Percentiles rank a stretch among this genome's conserved stretches.
Evolutionary conservation across 2,329 filamentous ascomycete genomes (phyloP).

Genomic region (Lachnellula hyalina): DNA sequence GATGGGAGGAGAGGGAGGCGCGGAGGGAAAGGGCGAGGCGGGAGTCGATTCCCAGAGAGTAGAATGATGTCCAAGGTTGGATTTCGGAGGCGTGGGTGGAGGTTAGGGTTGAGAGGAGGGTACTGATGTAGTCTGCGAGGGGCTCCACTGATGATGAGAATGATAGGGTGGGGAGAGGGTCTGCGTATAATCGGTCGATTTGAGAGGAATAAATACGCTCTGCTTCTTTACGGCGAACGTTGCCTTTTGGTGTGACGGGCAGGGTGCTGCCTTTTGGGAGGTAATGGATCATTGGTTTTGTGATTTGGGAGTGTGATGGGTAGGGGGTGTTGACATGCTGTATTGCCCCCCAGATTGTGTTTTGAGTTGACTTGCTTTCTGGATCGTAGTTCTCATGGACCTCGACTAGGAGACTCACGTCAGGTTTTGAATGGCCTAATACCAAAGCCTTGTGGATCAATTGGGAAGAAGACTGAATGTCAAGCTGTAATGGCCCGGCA

Average conservation of each 20-base stretch:
- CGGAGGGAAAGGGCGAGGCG: constrained; percentile 25
- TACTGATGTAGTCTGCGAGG: constrained; percentile 20
- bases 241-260: constrained; percentile 31
- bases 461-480: constrained; percentile 24
- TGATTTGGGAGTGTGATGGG: constrained; percentile 23
- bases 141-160: constrained; percentile 1
- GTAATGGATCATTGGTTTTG: constrained; percentile 26
- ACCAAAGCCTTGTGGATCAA: constrained; percentile 24
- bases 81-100: constrained; percentile 13
- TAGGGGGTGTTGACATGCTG: constrained; percentile 21
- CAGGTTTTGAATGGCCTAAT: constrained; percentile 25
- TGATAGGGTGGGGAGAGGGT: background rate
- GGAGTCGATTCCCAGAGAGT: constrained; percentile 26
- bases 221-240: constrained; percentile 30
- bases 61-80: constrained; percentile 23
- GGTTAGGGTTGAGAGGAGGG: constrained; percentile 14
- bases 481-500: constrained; percentile 26
- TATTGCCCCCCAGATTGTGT: constrained; percentile 19
- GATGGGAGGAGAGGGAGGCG: constrained; percentile 18
- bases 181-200: constrained; percentile 22
- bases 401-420: constrained; percentile 25
- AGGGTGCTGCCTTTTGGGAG: constrained; percentile 21
- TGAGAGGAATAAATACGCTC: constrained; percentile 21
- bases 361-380: background rate
- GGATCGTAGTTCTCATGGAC: constrained; percentile 19